phyloP scores from a whole-genome alignment of 352 stramenopile species.

The Thalassiosira mediterranea region DNA sequence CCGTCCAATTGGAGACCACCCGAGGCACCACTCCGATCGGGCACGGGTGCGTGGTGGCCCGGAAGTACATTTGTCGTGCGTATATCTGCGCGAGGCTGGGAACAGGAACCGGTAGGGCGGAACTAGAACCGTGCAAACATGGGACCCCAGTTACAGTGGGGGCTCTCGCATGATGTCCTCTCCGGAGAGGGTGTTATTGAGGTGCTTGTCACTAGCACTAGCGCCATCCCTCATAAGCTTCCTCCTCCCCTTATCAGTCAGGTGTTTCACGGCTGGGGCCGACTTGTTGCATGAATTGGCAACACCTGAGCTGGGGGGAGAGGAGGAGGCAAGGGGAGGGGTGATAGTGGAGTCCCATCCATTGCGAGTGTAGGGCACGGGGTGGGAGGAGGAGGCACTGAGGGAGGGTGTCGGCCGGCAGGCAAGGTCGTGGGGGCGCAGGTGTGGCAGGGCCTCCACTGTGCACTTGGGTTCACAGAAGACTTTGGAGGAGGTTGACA shows the following conservation, averaged over 20 bases:
- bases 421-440: not conserved
- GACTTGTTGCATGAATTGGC: not conserved
- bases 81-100: not conserved
- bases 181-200: not conserved
- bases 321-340: not conserved
- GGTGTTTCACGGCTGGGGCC: not conserved
- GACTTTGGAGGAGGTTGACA: not conserved
- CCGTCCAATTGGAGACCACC: not conserved
- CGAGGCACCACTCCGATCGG: not conserved
- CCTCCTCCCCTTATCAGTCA: not conserved
- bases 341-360: not conserved
- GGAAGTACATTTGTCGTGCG: constrained; percentile 9
- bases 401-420: not conserved
- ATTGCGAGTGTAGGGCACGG: not conserved
- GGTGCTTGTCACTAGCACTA: not conserved
- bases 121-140: not conserved
- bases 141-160: not conserved
- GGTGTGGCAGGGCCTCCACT: not conserved
- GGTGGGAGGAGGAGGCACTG: too few relatives aligned
- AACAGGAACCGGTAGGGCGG: not conserved
- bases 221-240: not conserved
- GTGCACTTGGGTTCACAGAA: not conserved
- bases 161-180: constrained; percentile 1
- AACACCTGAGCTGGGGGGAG: not conserved
- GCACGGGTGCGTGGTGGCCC: not conserved